Evolutionary conservation across 2,329 filamentous ascomycete genomes (phyloP).

Genomic region (Fusarium staphyleae): DNA sequence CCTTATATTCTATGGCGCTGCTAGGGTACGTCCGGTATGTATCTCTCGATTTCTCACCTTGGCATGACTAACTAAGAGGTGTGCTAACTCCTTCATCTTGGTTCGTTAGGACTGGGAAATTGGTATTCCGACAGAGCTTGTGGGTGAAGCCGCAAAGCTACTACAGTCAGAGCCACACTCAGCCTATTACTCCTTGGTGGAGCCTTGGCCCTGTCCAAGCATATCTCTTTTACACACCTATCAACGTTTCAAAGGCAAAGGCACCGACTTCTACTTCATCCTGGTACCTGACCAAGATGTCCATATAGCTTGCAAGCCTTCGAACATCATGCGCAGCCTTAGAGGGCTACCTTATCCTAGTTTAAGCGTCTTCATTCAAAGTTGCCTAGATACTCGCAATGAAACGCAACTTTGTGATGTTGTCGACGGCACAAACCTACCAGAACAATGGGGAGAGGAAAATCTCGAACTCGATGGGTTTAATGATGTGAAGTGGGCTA

Average conservation of each 20-base stretch:
- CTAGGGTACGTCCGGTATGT: background rate
- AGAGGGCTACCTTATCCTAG: slow-evolving; percentile 1
- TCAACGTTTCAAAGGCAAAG: background rate
- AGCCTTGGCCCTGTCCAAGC: background rate
- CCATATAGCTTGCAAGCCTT: background rate
- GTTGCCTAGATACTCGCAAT: background rate
- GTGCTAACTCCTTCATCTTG: background rate
- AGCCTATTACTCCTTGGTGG: background rate
- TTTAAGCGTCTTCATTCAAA: background rate
- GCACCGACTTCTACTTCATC: slow-evolving; percentile 1
- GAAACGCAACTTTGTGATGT: background rate
- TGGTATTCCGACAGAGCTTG: background rate
- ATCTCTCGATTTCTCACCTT: background rate
- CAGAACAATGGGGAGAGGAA: slow-evolving; percentile 6
- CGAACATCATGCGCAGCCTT: background rate
- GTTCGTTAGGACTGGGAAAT: slow-evolving; percentile 3
- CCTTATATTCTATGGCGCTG: slow-evolving; percentile 2
- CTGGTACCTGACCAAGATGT: background rate
- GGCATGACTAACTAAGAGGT: background rate
- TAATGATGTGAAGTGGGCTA: slow-evolving; percentile 6
- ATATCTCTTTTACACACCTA: background rate
- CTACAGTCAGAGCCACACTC: background rate
- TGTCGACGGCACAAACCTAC: background rate
- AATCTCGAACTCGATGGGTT: slow-evolving; percentile 4
- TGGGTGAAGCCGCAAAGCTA: background rate